Conservation (phyloP, 1,139 yeast species). For the Hyphopichia burtonii region DNA sequence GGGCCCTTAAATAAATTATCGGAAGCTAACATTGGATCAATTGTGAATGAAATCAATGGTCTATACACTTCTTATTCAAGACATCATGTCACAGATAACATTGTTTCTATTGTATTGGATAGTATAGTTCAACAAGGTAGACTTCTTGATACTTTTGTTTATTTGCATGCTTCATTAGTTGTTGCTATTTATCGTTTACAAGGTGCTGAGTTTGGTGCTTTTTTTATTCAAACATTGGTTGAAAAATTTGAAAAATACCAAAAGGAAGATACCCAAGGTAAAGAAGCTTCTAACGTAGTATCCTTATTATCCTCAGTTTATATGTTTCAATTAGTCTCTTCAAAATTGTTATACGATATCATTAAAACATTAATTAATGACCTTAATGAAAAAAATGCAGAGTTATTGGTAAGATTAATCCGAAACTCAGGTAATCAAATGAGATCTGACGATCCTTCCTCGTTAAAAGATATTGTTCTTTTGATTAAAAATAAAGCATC, state of each 20-base stretch:
- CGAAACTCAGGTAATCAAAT: conserved; percentile 80
- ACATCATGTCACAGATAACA: conserved; percentile 67
- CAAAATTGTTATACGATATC: conserved; percentile 74
- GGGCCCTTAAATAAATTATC: conserved; percentile 85
- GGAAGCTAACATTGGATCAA: conserved; percentile 74
- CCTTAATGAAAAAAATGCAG: conserved; percentile 73
- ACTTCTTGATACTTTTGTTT: conserved; percentile 73
- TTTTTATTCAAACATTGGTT: conserved; percentile 72
- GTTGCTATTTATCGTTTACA: conserved; percentile 73
- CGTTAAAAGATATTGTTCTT: conserved; percentile 76
- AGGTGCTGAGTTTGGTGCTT: conserved; percentile 92
- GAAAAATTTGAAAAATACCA: conserved; percentile 55
- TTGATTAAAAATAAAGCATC: conserved; percentile 48
- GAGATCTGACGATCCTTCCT: conserved; percentile 85
- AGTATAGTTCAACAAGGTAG: conserved; percentile 65
- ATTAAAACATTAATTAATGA: conserved; percentile 55
- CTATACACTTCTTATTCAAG: conserved; percentile 70
- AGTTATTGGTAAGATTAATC: conserved; percentile 67
- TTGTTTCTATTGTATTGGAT: conserved; percentile 63
- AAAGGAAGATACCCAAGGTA: conserved; percentile 31
- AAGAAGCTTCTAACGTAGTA: conserved; percentile 68
- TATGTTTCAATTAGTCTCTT: conserved; percentile 71
- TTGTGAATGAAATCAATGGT: conserved; percentile 65
- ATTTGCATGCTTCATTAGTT: conserved; percentile 75
- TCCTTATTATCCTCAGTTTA: conserved; percentile 76